phyloP scores from a whole-genome alignment of 495 filamentous ascomycete genomes.

The Cercophora sp. region DNA sequence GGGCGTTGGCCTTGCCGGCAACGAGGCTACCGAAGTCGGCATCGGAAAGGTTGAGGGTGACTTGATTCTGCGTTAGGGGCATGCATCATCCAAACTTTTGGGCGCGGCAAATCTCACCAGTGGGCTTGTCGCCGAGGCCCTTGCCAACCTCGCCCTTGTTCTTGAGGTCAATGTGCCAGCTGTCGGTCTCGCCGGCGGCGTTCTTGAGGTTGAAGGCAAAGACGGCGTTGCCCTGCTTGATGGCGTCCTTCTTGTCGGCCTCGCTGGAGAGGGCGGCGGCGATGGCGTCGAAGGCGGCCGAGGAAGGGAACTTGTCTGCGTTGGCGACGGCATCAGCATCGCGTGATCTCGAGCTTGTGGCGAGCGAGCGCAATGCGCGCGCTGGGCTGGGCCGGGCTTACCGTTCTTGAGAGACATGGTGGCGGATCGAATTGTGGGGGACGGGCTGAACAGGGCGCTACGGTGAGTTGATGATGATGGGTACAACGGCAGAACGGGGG shows the following conservation, averaged over 20 bases:
- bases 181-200: slow-evolving; percentile 65
- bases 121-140: slow-evolving; percentile 74
- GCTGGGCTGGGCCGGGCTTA: slow-evolving; percentile 42
- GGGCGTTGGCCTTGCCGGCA: slow-evolving; percentile 85
- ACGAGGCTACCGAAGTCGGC: slow-evolving; percentile 80
- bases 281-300: slow-evolving; percentile 87
- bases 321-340: slow-evolving; percentile 6
- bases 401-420: slow-evolving; percentile 83
- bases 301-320: slow-evolving; percentile 91
- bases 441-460: too few relatives aligned
- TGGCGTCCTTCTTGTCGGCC: slow-evolving; percentile 77
- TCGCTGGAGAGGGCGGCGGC: slow-evolving; percentile 63
- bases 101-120: too few relatives aligned
- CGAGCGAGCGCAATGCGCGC: not conserved
- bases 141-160: slow-evolving; percentile 76
- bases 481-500: slow-evolving; percentile 10
- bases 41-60: slow-evolving; percentile 80
- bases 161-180: slow-evolving; percentile 96
- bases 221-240: slow-evolving; percentile 81
- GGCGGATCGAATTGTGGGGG: slow-evolving; percentile 12
- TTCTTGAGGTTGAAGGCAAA: slow-evolving; percentile 95
- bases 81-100: too few relatives aligned
- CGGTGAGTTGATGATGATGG: too few relatives aligned
- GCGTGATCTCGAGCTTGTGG: not conserved
- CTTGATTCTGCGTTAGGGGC: too few relatives aligned